Base-by-base conservation (phyloP, 306 rosid genomes). In the Glycine tomentella region DNA sequence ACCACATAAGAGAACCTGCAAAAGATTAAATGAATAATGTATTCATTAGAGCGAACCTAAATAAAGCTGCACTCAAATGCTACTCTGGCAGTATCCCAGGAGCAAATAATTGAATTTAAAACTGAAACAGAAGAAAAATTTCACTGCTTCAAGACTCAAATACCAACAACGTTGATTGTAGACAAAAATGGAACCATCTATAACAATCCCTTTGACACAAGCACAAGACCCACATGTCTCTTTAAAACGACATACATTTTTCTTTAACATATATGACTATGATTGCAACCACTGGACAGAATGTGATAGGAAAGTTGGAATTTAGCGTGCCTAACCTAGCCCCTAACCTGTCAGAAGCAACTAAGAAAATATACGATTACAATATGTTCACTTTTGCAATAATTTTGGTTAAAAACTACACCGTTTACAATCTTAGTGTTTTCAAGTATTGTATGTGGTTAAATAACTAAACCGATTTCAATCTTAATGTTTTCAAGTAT, bases 131-230 rank as follows among this genome's bases (percentile, higher is more conserved):
- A 6, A 64, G 31, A 25, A 64, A 12, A 38, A 49, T 64, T 36
- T 36, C 49, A 14, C 49, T 73, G 44, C 25, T 75, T 40, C 36
- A 50, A 50, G 55, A 73, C 74, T 36, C 38, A 34, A 34, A 77
- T 36, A 57, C 42, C 6, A 25, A 38, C 10, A 78, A 4, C 2
- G 12, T 49, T 52, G 77, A 58, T 10, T 14, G 38, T 14, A 82
- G 38, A 80, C 80, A 76, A 63, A 68, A 53, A 17, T n/a, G 70
- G 57, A 82, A 81, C 68, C 82, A 34, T 63, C 44, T 9, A 70
- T 52, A 56, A 56, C 31, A 15, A 3, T 20, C 53, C 62, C 52
- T 69, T 80, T 70, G 13, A 69, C 68, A 69, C 73, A 49, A 55
- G 14, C 69, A 38, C 66, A 63, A 42, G 69, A 64, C 74, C 69